phyloP scores from a whole-genome alignment of 495 filamentous ascomycete species.

The Saxophila tyrrhenica region DNA sequence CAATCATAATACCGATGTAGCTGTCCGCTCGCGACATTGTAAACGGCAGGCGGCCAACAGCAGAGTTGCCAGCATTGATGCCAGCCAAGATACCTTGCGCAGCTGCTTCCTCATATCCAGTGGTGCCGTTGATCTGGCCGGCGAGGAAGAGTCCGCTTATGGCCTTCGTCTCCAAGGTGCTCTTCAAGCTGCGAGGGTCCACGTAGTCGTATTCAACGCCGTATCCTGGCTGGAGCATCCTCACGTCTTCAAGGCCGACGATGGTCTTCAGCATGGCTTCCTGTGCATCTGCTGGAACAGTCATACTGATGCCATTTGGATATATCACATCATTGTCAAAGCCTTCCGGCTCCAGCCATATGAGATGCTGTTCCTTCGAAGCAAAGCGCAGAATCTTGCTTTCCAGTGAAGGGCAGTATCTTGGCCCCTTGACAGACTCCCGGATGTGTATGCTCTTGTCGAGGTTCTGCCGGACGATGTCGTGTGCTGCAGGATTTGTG shows the following conservation, averaged over 20 bases:
- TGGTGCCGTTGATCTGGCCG: slow-evolving; percentile 96
- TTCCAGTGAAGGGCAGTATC: slow-evolving; percentile 92
- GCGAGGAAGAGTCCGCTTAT: slow-evolving; percentile 85
- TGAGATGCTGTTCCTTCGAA: slow-evolving; percentile 64
- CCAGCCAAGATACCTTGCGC: slow-evolving; percentile 89
- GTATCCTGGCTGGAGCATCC: slow-evolving; percentile 93
- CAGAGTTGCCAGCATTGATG: slow-evolving; percentile 77
- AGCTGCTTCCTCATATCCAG: slow-evolving; percentile 94
- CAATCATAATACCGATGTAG: slow-evolving; percentile 98
- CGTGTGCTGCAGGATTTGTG: slow-evolving; percentile 73
- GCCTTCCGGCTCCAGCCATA: slow-evolving; percentile 96
- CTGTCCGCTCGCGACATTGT: slow-evolving; percentile 72
- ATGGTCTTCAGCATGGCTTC: slow-evolving; percentile 74
- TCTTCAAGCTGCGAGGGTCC: slow-evolving; percentile 74
- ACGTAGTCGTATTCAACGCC: slow-evolving; percentile 99
- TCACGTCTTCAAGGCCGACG: slow-evolving; percentile 73
- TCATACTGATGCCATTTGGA: slow-evolving; percentile 96
- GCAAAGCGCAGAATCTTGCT: slow-evolving; percentile 86
- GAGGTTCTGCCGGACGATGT: slow-evolving; percentile 74
- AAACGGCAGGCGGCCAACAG: slow-evolving; percentile 51
- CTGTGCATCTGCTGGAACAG: slow-evolving; percentile 76
- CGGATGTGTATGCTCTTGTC: slow-evolving; percentile 92
- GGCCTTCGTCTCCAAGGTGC: slow-evolving; percentile 85
- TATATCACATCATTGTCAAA: slow-evolving; percentile 87
- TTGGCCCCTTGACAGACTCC: slow-evolving; percentile 84